Conservation (phyloP, 306 rosid species). For the Sechiopsis laciniata region DNA sequence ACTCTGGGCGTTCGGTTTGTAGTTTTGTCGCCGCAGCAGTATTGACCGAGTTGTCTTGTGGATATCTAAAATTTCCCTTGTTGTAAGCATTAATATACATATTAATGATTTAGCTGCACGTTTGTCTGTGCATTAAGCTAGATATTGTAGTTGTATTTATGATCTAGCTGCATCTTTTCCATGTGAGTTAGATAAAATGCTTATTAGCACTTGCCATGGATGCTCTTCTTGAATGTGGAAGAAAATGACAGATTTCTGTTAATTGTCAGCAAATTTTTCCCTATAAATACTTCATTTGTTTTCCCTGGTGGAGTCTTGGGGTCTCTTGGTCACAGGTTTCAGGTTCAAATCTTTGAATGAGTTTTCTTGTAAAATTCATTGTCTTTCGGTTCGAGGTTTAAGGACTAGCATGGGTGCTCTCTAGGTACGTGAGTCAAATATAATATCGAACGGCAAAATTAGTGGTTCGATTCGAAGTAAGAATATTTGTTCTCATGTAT, state of each 20-base stretch:
- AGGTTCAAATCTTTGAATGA: no score
- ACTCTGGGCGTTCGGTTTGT: neutral
- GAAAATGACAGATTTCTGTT: conserved; percentile 13
- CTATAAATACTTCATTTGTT: no score
- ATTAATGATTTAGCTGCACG: conserved; percentile 7
- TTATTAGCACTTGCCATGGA: neutral
- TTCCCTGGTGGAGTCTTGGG: no score
- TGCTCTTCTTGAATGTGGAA: neutral
- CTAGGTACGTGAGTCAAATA: no score
- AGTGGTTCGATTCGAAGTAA: no score
- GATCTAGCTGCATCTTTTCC: neutral
- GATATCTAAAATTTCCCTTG: neutral
- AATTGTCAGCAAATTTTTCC: neutral
- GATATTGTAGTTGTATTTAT: conserved; percentile 9
- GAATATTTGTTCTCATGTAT: neutral
- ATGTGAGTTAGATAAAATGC: conserved; percentile 2
- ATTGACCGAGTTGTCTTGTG: neutral
- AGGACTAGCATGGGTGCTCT: no score
- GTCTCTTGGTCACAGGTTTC: no score
- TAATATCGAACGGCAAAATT: no score
- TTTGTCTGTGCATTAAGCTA: neutral
- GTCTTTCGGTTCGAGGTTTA: no score
- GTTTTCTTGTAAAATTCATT: no score
- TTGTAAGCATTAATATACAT: conserved; percentile 15
- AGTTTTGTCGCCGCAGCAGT: neutral